Conservation (phyloP, 1,139 yeast species). For the Tardiomyces depauwii region DNA sequence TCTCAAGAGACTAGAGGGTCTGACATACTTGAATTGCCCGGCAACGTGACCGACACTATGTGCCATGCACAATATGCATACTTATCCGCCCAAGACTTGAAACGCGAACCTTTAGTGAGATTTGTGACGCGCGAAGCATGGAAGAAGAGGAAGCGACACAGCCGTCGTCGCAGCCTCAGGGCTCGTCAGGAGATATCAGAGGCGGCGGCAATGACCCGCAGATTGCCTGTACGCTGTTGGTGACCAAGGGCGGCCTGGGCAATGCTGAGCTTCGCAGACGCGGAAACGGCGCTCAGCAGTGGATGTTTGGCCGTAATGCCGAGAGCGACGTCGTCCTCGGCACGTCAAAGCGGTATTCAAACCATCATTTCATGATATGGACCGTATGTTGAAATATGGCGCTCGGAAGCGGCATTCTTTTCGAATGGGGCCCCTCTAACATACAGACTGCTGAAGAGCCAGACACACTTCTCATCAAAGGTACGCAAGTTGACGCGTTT, state of each 20-base stretch:
- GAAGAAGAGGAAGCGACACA: background rate
- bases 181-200: background rate
- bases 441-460: conserved; percentile 7
- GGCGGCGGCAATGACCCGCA: background rate
- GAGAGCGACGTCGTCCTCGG: conserved; percentile 10
- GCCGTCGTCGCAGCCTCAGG: background rate
- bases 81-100: background rate
- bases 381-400: conserved; percentile 3
- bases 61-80: background rate
- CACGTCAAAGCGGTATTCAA: conserved; percentile 47
- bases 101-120: background rate
- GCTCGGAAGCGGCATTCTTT: too few relatives aligned
- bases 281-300: conserved; percentile 1
- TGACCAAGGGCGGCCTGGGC: background rate
- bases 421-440: too few relatives aligned
- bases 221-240: background rate
- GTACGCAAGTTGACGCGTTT: conserved; percentile 12
- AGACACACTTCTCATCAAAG: conserved; percentile 16
- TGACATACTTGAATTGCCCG: too few relatives aligned
- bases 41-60: too few relatives aligned
- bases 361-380: conserved; percentile 51
- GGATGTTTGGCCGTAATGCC: background rate
- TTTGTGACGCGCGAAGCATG: background rate
- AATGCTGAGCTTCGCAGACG: background rate
- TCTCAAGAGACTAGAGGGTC: too few relatives aligned